Base-by-base conservation (phyloP, 108 stramenopile genomes). In the Fistulifera pelliculosa region DNA sequence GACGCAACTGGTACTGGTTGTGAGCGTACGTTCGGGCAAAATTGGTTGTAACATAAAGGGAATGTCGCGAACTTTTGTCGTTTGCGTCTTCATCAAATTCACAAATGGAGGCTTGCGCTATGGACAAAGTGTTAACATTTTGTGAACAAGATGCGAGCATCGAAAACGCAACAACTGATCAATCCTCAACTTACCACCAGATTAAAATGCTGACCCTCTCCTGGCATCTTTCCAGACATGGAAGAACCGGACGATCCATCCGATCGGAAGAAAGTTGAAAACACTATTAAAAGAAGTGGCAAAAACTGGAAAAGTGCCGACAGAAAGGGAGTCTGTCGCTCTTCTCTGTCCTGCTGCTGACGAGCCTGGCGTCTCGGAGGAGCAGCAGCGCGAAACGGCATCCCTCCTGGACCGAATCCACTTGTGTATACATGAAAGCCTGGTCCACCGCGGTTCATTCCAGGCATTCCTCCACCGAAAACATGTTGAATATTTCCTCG, bases 401-500 rank as follows among this genome's bases (percentile, higher is more conserved):
- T 66, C 38, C 83, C 82, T 41, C 63, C 76, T 45, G 44, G 44
- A 54, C 64, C 73, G 66, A 79, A 75, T 4, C 78, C 78, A 0
- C 42, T 56, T 11, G 64, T 60, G 60, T 73, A 68, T 12, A 79
- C 59, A 17, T 76, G 55, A 21, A 82, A 69, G 0, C 77, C 76
- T 1, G 59, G 56, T 47, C 81, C 83, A n/a, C 62, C 61, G 24
- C 58, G 52, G 47, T 61, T 35, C 54, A 44, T 53, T 25, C 74
- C 77, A 12, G 71, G 71, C 84, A 85, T 85, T 5, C 87, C 90
- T 0, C 89, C 91, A 22, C 89, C 89, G 68, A 96, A 96, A 97
- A 97, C 94, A 95, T 95, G 61, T 93, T 93, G 56, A 97, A 97
- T 49, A 97, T 93, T 53, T 95, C 93, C 62, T 95, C 89, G 1